Evolutionary conservation across 202 grass and related monocot genomes (phyloP).

Genomic region (Bolboschoenoplectus hybrid): DNA sequence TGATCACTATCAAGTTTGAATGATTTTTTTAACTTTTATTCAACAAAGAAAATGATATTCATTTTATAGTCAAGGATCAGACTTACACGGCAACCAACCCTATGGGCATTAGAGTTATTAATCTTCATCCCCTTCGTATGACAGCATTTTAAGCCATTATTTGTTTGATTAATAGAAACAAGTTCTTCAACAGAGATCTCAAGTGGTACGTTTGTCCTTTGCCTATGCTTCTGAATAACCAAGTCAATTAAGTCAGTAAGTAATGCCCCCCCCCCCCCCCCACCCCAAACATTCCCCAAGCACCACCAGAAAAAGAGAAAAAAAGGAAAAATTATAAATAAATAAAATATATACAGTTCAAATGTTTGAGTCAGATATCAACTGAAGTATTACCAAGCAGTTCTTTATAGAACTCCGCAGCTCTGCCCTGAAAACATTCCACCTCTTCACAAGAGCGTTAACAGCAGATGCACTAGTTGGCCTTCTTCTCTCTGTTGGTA

Average conservation of each 20-base stretch:
- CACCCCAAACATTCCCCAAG: too few relatives aligned
- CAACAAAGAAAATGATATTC: slow-evolving; percentile 33
- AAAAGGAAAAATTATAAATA: background rate
- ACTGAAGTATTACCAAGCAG: slow-evolving; percentile 43
- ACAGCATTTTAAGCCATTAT: slow-evolving; percentile 36
- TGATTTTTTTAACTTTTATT: slow-evolving; percentile 27
- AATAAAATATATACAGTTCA: background rate
- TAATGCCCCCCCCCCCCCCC: background rate
- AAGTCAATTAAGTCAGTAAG: slow-evolving; percentile 28
- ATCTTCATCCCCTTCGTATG: slow-evolving; percentile 33
- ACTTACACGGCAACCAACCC: slow-evolving; percentile 59
- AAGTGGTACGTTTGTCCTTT: slow-evolving; percentile 36
- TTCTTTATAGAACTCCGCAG: slow-evolving; percentile 44
- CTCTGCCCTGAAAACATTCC: slow-evolving; percentile 42
- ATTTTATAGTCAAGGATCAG: slow-evolving; percentile 8
- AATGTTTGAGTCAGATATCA: background rate
- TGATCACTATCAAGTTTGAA: background rate
- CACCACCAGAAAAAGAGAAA: background rate
- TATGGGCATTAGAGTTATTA: slow-evolving; percentile 42
- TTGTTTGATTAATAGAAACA: slow-evolving; percentile 37
- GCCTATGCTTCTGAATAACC: slow-evolving; percentile 34
- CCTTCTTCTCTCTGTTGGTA: slow-evolving; percentile 41
- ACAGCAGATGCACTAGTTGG: slow-evolving; percentile 37
- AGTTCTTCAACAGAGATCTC: slow-evolving; percentile 49
- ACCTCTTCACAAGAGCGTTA: slow-evolving; percentile 41